Evolutionary conservation across 2,329 filamentous ascomycete species (phyloP).

Genomic region (Xylariales sp.): DNA sequence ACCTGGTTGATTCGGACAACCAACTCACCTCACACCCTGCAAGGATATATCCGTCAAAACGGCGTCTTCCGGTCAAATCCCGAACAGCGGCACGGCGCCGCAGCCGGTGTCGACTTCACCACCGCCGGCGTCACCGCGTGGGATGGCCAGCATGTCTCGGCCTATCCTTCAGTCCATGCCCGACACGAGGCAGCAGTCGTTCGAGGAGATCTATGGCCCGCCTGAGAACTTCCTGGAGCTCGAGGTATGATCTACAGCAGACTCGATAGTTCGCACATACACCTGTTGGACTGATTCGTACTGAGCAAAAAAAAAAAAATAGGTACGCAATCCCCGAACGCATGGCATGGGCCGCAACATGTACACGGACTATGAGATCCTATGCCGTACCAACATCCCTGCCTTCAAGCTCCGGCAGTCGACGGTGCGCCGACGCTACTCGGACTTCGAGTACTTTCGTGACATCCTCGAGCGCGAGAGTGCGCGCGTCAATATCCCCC

Average conservation of each 20-base stretch:
- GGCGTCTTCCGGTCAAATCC: slow-evolving; percentile 5
- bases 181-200: slow-evolving; percentile 82
- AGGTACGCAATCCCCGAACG: slow-evolving; percentile 91
- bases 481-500: slow-evolving; percentile 91
- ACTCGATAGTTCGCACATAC: too few species aligned
- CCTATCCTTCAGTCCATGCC: slow-evolving; percentile 63
- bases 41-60: neutral
- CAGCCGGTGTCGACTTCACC: slow-evolving; percentile 4
- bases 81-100: slow-evolving; percentile 9
- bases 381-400: slow-evolving; percentile 96
- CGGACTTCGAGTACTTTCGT: slow-evolving; percentile 97
- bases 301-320: too few species aligned
- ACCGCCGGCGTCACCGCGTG: slow-evolving; percentile 17
- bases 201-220: slow-evolving; percentile 97
- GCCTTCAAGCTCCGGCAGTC: slow-evolving; percentile 94
- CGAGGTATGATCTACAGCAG: slow-evolving; percentile 57
- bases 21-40: neutral
- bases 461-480: slow-evolving; percentile 96
- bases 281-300: too few species aligned
- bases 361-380: slow-evolving; percentile 99
- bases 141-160: slow-evolving; percentile 34
- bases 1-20: too few species aligned
- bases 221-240: slow-evolving; percentile 99
- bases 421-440: slow-evolving; percentile 87
- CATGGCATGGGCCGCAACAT: slow-evolving; percentile 91